Base-by-base conservation (phyloP, 805 yeast species). In the Clavispora asparagi region DNA sequence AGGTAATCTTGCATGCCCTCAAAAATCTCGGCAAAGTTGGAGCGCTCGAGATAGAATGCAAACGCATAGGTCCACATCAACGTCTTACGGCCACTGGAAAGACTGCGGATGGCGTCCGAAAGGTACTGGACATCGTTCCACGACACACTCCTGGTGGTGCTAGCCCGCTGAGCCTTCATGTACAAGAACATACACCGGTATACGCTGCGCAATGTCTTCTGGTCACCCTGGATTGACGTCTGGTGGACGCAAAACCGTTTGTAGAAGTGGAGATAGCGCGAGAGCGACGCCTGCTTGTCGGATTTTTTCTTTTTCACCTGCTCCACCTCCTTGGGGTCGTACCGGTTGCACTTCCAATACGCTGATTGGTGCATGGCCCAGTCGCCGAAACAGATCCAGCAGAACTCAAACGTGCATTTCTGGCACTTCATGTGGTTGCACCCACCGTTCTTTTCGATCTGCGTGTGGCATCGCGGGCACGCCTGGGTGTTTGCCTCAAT, bases 371-470 rank as follows among this genome's bases (percentile, higher is more conserved):
- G 98, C 13, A 65, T 66, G 0, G 61, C 57, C 99, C 99, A 92
- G 30, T 71, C 77, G 3, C 83, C 83, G 50, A 79, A 62, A 64
- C 99, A 94, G 35, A 91, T 81, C 99, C 99, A 94, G 64, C 99
- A 94, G 60, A 90, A 94, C 61, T 91, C 87, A 61, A 79, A 66
- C 11, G 63, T 60, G 63, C 99, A 94, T 48, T 81, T 83, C 4
- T 78, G 71, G 63, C 99, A 94, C 1, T 82, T 77, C 96, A 94
- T 92, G 66, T 94, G 99, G 65, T 92, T 92, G 67, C 99, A 94
- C 0, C 99, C 99, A 19, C 97, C 98, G 60, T 86, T 86, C 58
- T 92, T 90, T 61, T 94, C 97, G 51, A 92, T 94, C 27, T 81
- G 71, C 1, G 89, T 70, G 9, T 70, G 68, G 68, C 99, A 94